Percentiles rank a stretch among this genome's conserved stretches.
Conservation (phyloP, 1,284 basidiomycete species). For the Cryptococcus hybrid region DNA sequence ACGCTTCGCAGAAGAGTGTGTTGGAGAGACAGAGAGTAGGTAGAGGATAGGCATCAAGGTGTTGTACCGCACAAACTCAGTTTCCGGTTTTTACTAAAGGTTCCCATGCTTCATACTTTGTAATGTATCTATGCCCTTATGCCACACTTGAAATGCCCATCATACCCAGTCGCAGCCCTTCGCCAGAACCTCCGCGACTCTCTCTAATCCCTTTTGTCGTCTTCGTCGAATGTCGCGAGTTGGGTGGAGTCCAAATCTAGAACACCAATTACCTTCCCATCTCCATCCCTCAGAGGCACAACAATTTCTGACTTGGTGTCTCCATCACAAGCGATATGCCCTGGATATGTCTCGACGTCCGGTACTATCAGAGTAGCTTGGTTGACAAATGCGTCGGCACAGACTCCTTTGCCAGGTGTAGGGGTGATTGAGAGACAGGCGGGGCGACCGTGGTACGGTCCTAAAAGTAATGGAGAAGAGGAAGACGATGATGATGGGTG, state of each 20-base stretch:
- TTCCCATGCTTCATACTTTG: too few relatives aligned
- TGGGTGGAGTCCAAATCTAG: constrained; percentile 80
- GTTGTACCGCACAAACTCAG: neutral
- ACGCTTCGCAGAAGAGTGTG: constrained; percentile 51
- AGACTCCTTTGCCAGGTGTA: constrained; percentile 67
- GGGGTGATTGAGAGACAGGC: constrained; percentile 78
- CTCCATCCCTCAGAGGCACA: constrained; percentile 58
- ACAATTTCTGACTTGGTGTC: constrained; percentile 85
- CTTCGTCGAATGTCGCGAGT: constrained; percentile 66
- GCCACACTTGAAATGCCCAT: neutral
- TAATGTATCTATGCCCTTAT: neutral
- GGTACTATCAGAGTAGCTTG: constrained; percentile 61
- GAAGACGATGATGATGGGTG: constrained; percentile 50
- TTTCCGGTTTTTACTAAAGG: neutral
- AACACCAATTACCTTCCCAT: constrained; percentile 62
- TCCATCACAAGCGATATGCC: constrained; percentile 86
- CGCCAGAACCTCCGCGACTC: constrained; percentile 62
- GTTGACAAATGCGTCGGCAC: constrained; percentile 69
- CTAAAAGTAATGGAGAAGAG: constrained; percentile 59
- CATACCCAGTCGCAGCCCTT: constrained; percentile 29
- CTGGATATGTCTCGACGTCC: constrained; percentile 74
- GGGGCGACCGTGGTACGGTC: constrained; percentile 83
- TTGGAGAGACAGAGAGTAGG: constrained; percentile 43
- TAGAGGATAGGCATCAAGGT: neutral
- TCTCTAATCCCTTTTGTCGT: constrained; percentile 71